Percentiles rank a stretch among this genome's conserved stretches.
Evolutionary conservation across 441 rosid species (phyloP).

Genomic region (Eruca vesicaria): DNA sequence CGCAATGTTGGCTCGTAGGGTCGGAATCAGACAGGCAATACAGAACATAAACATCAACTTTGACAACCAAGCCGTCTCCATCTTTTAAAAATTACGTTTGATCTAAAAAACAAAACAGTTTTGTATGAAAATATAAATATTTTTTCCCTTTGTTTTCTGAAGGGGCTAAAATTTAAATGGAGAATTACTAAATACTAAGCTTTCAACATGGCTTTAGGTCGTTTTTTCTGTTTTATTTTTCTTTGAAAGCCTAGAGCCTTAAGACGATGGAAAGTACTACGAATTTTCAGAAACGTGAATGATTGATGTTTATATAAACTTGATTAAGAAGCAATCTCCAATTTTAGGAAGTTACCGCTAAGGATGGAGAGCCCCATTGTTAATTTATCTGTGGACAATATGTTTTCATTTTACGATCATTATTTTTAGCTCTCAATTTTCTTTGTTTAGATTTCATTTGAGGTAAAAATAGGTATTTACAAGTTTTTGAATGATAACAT

Average conservation of each 20-base stretch:
- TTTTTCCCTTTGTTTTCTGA: neutral
- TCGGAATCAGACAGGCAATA: constrained; percentile 31
- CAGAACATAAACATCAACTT: constrained; percentile 29
- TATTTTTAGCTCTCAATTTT: constrained; percentile 23
- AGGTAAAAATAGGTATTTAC: constrained; percentile 10
- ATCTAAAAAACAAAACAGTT: neutral
- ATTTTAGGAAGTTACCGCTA: constrained; percentile 26
- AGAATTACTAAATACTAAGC: constrained; percentile 13
- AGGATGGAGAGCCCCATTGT: constrained; percentile 33
- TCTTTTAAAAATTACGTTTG: neutral
- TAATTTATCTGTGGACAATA: constrained; percentile 28
- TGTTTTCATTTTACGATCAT: constrained; percentile 3
- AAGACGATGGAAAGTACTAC: constrained; percentile 26
- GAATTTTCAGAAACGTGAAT: constrained; percentile 6
- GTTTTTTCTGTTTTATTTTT: neutral
- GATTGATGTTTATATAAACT: constrained; percentile 31
- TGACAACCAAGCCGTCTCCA: constrained; percentile 33
- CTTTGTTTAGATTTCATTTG: constrained; percentile 14
- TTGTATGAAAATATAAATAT: neutral
- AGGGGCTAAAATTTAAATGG: constrained; percentile 10
- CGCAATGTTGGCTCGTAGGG: constrained; percentile 20
- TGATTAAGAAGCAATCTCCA: constrained; percentile 13
- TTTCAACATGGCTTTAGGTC: constrained; percentile 34
- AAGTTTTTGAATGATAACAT: neutral
- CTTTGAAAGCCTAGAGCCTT: constrained; percentile 29